Base-by-base conservation (phyloP, 768 basidiomycete genomes). In the Pholiota microspora region DNA sequence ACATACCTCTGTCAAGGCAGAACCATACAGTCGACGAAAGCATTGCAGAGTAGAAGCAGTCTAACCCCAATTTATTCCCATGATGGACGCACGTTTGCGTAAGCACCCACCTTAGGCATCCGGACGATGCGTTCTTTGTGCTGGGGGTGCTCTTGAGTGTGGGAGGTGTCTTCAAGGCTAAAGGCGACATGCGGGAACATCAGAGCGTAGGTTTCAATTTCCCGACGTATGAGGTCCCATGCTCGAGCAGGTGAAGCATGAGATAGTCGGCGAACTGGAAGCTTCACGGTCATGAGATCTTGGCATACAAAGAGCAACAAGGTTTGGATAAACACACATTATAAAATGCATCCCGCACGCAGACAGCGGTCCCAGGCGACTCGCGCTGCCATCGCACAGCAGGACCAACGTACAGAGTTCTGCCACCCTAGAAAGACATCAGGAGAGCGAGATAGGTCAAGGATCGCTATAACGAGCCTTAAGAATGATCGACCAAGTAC, bases 261-360 rank as follows among this genome's bases (percentile, higher is more conserved):
- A 0, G 91, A 84, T 24, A 75, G 76, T 35, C 92, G 82, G 54
- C 92, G 86, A 57, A 94, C 82, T 29, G 92, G 92, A 38, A 94
- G 80, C 92, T 94, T 60, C 23, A 45, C 29, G 51, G 15, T 24
- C 46, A 46, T 42, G 48, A 62, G 36, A 53, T 27, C 42, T 45
- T 42, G 18, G 18, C 6, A 45, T 31, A 32, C 18, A 16, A 32
- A 28, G 40, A 23, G 24, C 27, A 42, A 51, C 18, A 38, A 36
- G 44, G 45, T 15, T n/a, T 16, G 18, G 35, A 51, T 35, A 27
- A 15, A 73, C 83, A 40, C 57, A 93, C 93, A 64, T 91, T 94
- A 65, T 88, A 90, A 66, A 97, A 99, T 2, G 91, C 86, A 67
- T 98, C 96, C 18, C 91, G 85, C 40, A 97, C 76, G 60, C 82